Evolutionary conservation across 176 grass and related monocot genomes (phyloP).

Genomic region (Echinochloa phyllopogon): DNA sequence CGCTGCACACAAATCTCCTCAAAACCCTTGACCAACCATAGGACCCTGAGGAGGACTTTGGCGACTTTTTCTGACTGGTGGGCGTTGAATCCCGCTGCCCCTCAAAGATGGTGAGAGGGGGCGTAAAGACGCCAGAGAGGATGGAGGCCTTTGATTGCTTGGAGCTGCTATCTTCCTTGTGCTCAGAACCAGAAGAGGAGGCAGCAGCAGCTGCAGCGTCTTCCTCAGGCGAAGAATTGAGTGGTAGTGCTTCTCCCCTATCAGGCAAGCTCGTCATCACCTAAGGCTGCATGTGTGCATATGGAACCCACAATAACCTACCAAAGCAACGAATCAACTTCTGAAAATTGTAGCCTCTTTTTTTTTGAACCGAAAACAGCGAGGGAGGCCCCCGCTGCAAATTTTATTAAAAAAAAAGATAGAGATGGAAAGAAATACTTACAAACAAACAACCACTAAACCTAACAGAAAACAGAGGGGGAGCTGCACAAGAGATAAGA

Average conservation of each 20-base stretch:
- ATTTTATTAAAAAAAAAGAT: too few relatives aligned
- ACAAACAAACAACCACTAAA: too few relatives aligned
- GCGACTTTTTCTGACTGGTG: conserved; percentile 16
- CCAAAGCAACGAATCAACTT: not conserved
- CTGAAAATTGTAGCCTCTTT: not conserved
- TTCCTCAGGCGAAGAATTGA: not conserved
- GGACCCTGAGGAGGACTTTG: conserved; percentile 43
- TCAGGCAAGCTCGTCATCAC: conserved; percentile 92
- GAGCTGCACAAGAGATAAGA: too few relatives aligned
- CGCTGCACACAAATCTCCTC: conserved; percentile 61
- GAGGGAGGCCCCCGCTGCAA: too few relatives aligned
- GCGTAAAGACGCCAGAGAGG: conserved; percentile 59
- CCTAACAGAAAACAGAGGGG: too few relatives aligned
- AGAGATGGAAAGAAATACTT: too few relatives aligned
- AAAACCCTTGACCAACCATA: conserved; percentile 80
- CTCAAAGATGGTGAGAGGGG: conserved; percentile 80
- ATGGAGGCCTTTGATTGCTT: conserved; percentile 61
- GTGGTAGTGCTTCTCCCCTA: conserved; percentile 41
- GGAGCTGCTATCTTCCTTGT: conserved; percentile 33
- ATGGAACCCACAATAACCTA: not conserved
- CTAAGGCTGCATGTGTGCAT: conserved; percentile 52
- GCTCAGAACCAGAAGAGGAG: conserved; percentile 33
- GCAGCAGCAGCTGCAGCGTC: conserved; percentile 9
- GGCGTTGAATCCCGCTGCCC: conserved; percentile 44
- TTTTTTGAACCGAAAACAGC: too few relatives aligned